Percentiles rank a stretch among this genome's conserved stretches.
phyloP scores from a whole-genome alignment of 1,284 basidiomycete genomes.

The Heterobasidion parviporum region DNA sequence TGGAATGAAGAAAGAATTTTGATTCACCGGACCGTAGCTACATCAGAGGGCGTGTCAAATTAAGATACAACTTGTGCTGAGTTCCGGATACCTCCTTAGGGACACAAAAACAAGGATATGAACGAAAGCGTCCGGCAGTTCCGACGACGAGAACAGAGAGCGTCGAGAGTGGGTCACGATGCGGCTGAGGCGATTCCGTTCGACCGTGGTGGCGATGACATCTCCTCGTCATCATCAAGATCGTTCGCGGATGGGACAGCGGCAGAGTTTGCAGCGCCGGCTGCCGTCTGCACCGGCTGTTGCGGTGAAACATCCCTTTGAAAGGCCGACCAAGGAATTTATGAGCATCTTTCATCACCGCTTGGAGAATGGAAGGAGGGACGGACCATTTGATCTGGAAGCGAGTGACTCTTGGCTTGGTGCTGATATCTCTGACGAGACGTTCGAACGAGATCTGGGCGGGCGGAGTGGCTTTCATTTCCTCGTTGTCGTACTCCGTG shows the following conservation, averaged over 20 bases:
- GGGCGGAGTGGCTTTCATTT: conserved; percentile 74
- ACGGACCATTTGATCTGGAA: conserved; percentile 81
- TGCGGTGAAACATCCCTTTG: conserved; percentile 63
- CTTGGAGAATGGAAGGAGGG: neutral
- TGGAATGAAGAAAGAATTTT: neutral
- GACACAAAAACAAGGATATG: neutral
- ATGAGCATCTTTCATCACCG: neutral
- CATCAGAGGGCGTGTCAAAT: neutral
- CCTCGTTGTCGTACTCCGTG: conserved; percentile 94
- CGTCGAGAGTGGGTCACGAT: conserved; percentile 1
- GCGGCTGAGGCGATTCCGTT: conserved; percentile 5
- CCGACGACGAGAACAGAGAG: too few relatives aligned
- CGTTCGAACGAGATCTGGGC: conserved; percentile 67
- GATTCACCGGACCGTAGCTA: neutral
- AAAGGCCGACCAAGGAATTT: neutral
- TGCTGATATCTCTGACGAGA: conserved; percentile 81
- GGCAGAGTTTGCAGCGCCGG: conserved; percentile 67
- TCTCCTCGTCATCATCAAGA: conserved; percentile 28
- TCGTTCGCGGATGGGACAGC: conserved; percentile 75
- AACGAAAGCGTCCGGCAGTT: neutral
- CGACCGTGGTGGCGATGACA: neutral
- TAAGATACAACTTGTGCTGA: neutral
- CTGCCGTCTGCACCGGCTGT: conserved; percentile 37
- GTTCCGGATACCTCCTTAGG: neutral
- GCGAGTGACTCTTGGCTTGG: conserved; percentile 91